Evolutionary conservation across 495 filamentous ascomycete species (phyloP), one percentile per base, ranked within the genome.

Genomic region (Daldinia concentrica): DNA sequence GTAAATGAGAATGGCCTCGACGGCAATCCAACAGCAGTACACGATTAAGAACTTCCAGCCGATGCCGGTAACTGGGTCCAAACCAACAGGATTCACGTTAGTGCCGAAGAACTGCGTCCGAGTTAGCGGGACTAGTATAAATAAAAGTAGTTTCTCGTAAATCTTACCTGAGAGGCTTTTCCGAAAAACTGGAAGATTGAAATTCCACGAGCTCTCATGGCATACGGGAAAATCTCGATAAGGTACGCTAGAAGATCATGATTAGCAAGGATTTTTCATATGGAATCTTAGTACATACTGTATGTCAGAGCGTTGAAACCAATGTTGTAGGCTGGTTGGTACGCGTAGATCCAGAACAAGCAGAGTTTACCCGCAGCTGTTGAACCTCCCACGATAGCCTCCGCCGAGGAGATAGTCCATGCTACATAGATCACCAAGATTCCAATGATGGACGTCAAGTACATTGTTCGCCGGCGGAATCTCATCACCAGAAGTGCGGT

Each of bases 31-130:
- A 74, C 82, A 82, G 72, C 82, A 87, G 78, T 90, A 91, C 32
- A 88, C 85, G 39, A 90, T 79, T 34, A 89, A 83, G 79, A 86
- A 90, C 70, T 83, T 86, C 89, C 89, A 92, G 12, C 80, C 79
- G 54, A 90, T 88, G 22, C 77, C 82, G 29, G 78, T 58, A 14
- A 69, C 29, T 1, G 75, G 75, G 36, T 77, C 79, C 14, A 91
- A 76, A 27, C 86, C 89, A 43, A 92, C 83, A 0, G 89, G 88
- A 76, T 91, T 91, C 57, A 90, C 85, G 68, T 88, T 89, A 1
- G 84, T 88, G 55, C 88, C 88, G 73, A 88, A 87, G 78, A 89
- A 88, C 66, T 79, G 52, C 14, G 54, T 39, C 15, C 19, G 8
- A 8, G 41, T 73, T 43, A 72, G 64, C 11, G 27, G 34, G 15